These are phyloP conservation scores for Fusarium sp. DNA, from an alignment of 2,329 filamentous ascomycete species.

Conservation along the genomic window DNA sequence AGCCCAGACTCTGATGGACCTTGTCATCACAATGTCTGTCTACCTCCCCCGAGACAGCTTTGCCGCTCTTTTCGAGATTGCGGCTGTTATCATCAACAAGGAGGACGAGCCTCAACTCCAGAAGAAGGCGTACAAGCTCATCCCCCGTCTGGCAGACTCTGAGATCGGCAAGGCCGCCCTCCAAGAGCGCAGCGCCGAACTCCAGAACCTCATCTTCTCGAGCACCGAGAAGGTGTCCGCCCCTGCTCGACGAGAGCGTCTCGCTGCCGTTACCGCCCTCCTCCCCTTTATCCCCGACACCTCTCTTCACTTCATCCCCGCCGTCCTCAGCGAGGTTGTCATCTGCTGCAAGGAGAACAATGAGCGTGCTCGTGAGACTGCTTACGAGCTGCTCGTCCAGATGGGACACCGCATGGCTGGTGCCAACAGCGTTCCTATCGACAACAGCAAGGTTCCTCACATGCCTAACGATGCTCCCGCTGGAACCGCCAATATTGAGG, in stretches of 20 bases:
- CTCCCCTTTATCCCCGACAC: constrained; percentile 80
- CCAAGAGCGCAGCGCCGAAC: constrained; percentile 76
- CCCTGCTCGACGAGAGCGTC: constrained; percentile 85
- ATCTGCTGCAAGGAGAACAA: constrained; percentile 98
- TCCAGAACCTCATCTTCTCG: constrained; percentile 83
- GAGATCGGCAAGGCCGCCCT: constrained; percentile 81
- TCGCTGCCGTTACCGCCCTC: constrained; percentile 83
- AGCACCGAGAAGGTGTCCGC: constrained; percentile 87
- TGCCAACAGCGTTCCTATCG: constrained; percentile 76
- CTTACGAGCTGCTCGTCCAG: constrained; percentile 88
- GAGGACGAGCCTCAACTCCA: constrained; percentile 90
- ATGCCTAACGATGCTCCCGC: constrained; percentile 85
- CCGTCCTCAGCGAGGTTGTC: constrained; percentile 91
- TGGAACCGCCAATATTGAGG: constrained; percentile 85
- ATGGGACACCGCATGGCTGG: constrained; percentile 83
- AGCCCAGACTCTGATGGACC: constrained; percentile 93
- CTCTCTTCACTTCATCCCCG: constrained; percentile 92
- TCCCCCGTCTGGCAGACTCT: constrained; percentile 88
- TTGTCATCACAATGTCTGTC: constrained; percentile 94
- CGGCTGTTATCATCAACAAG: constrained; percentile 82
- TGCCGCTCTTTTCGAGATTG: constrained; percentile 84
- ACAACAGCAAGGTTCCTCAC: constrained; percentile 86
- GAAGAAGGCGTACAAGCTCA: constrained; percentile 99
- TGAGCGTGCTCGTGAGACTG: constrained; percentile 88
- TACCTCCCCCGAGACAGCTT: constrained; percentile 93